Conservation (phyloP, 208 protist genomes). For the Leptomonas pyrrhocoris region DNA sequence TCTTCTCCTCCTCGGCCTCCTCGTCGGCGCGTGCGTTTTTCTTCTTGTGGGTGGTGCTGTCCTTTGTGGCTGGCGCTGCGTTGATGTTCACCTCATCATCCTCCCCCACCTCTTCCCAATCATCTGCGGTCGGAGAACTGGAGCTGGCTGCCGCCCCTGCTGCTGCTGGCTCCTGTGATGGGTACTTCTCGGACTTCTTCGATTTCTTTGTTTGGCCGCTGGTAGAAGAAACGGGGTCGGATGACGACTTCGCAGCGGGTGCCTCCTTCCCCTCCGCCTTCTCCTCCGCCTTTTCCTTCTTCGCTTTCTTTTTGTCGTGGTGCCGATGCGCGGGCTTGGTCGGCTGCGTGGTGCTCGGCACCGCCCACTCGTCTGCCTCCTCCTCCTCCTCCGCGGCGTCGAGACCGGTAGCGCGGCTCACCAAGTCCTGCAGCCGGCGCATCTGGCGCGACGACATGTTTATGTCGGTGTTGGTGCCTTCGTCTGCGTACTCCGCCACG, state of each 20-base stretch:
- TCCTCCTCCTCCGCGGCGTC: constrained; percentile 41
- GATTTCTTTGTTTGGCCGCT: not conserved
- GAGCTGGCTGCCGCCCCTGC: not conserved
- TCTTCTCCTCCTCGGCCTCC: constrained; percentile 24
- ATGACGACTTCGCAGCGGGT: not conserved
- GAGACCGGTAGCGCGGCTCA: constrained; percentile 69
- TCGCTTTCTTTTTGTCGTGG: constrained; percentile 23
- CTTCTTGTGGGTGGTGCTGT: not conserved
- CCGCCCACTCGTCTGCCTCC: constrained; percentile 19
- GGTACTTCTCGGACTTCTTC: not conserved
- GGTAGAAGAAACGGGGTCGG: not conserved
- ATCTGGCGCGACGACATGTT: constrained; percentile 85
- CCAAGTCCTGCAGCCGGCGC: constrained; percentile 74
- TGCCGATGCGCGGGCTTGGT: constrained; percentile 16
- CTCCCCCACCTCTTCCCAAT: constrained; percentile 35
- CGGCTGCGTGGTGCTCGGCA: constrained; percentile 36
- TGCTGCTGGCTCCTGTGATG: not conserved
- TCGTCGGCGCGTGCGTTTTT: not conserved
- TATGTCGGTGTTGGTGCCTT: not conserved
- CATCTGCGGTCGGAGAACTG: not conserved
- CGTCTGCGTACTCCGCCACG: no score
- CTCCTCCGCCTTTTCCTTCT: constrained; percentile 5
- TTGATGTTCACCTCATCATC: not conserved
- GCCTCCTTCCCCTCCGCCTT: not conserved
- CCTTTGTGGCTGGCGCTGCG: not conserved